phyloP scores from a whole-genome alignment of 306 rosid species.

The Pyrus communis region DNA sequence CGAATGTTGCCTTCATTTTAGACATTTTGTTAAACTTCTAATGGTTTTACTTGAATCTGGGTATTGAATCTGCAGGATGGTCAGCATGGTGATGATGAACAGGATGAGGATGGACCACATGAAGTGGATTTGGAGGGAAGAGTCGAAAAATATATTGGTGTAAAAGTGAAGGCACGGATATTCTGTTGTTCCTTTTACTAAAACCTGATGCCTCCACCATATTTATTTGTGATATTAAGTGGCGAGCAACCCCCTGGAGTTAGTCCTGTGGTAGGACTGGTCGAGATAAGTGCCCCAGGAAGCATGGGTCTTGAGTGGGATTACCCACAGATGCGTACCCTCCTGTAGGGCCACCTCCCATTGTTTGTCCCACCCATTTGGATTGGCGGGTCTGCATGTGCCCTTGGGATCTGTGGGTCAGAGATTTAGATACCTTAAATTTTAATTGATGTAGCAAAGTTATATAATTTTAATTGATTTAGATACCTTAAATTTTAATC shows the following conservation, averaged over 20 bases:
- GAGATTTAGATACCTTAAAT: background rate
- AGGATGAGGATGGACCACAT: conserved; percentile 72
- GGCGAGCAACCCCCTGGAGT: background rate
- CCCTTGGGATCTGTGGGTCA: background rate
- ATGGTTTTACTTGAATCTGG: conserved; percentile 8
- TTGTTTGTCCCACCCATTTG: background rate
- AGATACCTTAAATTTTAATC: background rate
- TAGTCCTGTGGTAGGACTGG: background rate
- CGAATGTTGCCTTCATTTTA: background rate
- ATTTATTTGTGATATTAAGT: background rate
- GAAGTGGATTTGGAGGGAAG: conserved; percentile 85
- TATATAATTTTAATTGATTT: background rate
- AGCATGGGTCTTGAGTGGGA: background rate
- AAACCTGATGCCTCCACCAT: background rate
- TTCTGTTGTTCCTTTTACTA: background rate
- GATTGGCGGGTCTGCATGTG: background rate
- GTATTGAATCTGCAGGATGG: conserved; percentile 61
- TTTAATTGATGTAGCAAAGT: background rate
- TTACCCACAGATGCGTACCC: background rate
- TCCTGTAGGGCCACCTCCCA: background rate
- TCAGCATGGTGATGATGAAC: conserved; percentile 74
- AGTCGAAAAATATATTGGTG: conserved; percentile 94
- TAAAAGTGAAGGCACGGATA: conserved; percentile 84
- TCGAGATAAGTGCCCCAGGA: background rate
- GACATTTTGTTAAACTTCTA: background rate